phyloP scores from a whole-genome alignment of 768 basidiomycete species.

The Tylopilus subfusipes region DNA sequence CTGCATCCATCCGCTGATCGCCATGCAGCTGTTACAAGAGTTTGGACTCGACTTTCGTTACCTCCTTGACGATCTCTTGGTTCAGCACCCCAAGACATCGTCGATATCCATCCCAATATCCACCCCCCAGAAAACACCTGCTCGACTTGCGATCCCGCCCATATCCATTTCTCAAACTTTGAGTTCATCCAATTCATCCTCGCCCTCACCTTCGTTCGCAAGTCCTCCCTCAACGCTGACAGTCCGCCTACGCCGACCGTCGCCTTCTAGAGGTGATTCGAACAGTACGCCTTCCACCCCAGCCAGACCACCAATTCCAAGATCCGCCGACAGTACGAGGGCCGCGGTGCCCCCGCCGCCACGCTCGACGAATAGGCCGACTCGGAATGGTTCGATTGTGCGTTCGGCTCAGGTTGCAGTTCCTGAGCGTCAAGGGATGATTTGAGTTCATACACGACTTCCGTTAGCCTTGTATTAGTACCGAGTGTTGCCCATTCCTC shows the following conservation, averaged over 20 bases:
- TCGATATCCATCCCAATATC: slow-evolving; percentile 7
- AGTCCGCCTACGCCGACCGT: slow-evolving; percentile 27
- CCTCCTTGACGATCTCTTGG: slow-evolving; percentile 74
- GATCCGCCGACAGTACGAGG: slow-evolving; percentile 22
- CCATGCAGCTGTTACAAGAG: slow-evolving; percentile 74
- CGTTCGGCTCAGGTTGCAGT: slow-evolving; percentile 51
- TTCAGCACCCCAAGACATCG: slow-evolving; percentile 44
- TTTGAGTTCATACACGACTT: slow-evolving; percentile 35
- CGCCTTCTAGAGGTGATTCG: slow-evolving; percentile 24
- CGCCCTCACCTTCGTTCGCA: slow-evolving; percentile 11
- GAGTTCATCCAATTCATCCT: slow-evolving; percentile 13
- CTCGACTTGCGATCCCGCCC: slow-evolving; percentile 24
- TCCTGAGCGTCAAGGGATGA: slow-evolving; percentile 60
- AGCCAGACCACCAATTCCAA: slow-evolving; percentile 26
- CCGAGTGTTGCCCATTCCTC: too few species aligned
- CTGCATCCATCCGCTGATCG: neutral
- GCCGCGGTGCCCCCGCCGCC: slow-evolving; percentile 60
- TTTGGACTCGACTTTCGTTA: slow-evolving; percentile 93
- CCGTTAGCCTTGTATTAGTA: neutral
- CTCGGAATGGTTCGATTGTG: slow-evolving; percentile 38
- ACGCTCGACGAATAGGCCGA: slow-evolving; percentile 61
- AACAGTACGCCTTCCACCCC: slow-evolving; percentile 22
- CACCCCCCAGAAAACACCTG: slow-evolving; percentile 22
- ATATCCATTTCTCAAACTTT: slow-evolving; percentile 16
- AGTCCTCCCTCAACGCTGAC: slow-evolving; percentile 27